phyloP scores from a whole-genome alignment of 2,329 filamentous ascomycete genomes.

The Colletotrichum caudatum region DNA sequence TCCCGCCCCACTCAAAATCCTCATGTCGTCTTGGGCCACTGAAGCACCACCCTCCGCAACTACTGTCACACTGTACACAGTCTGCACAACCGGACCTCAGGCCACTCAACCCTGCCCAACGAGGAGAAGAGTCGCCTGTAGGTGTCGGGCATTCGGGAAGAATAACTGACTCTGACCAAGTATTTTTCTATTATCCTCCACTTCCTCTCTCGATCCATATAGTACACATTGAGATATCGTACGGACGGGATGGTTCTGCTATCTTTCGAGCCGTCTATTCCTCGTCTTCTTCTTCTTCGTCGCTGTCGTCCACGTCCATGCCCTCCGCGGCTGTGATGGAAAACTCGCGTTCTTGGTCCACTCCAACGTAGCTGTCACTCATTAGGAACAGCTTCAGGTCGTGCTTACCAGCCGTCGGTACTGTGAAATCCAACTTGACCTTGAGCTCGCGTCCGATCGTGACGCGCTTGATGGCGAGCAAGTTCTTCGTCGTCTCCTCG shows the following conservation, averaged over 20 bases:
- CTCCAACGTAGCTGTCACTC: constrained; percentile 96
- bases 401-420: constrained; percentile 86
- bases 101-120: constrained; percentile 47
- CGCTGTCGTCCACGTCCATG: constrained; percentile 93
- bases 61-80: constrained; percentile 46
- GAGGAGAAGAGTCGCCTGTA: constrained; percentile 41
- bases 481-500: constrained; percentile 86
- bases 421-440: constrained; percentile 86
- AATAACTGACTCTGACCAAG: constrained; percentile 25
- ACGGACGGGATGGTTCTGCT: constrained; percentile 28
- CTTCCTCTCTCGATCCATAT: constrained; percentile 37
- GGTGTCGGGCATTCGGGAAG: background rate
- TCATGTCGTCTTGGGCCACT: constrained; percentile 29
- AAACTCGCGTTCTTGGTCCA: constrained; percentile 95
- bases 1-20: background rate
- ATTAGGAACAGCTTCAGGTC: constrained; percentile 93
- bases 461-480: constrained; percentile 94
- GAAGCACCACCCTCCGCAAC: constrained; percentile 45
- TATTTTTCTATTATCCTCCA: constrained; percentile 36
- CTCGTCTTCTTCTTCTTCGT: constrained; percentile 81
- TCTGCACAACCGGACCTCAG: constrained; percentile 49
- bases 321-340: constrained; percentile 87
- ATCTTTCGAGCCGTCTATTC: constrained; percentile 45
- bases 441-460: constrained; percentile 85
- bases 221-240: constrained; percentile 39